phyloP scores from a whole-genome alignment of 2,329 filamentous ascomycete genomes.

The Coccinonectria pachysandricola region DNA sequence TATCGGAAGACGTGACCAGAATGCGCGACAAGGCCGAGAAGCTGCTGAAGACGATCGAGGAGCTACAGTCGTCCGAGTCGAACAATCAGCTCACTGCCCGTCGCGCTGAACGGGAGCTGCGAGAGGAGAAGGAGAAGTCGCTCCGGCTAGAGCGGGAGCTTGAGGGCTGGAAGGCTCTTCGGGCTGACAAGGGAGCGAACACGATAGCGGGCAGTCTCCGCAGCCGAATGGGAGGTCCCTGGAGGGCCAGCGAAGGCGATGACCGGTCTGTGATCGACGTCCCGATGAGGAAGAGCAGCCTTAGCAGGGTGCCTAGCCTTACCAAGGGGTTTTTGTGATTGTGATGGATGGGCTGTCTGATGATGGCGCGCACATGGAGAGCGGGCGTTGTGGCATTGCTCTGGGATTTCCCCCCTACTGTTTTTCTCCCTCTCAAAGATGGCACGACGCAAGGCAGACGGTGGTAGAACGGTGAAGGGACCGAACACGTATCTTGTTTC shows the following conservation, averaged over 20 bases:
- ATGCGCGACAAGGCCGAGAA: constrained; percentile 86
- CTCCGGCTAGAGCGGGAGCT: constrained; percentile 79
- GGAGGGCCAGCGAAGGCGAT: constrained; percentile 30
- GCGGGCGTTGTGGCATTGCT: constrained; percentile 17
- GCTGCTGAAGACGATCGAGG: constrained; percentile 82
- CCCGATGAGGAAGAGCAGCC: constrained; percentile 55
- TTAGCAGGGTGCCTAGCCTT: constrained; percentile 54
- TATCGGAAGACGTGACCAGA: constrained; percentile 74
- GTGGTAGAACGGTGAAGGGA: too few species aligned
- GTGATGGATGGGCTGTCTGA: constrained; percentile 1
- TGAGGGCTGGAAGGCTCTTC: constrained; percentile 70
- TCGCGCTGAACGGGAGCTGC: constrained; percentile 78
- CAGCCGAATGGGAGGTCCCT: constrained; percentile 24
- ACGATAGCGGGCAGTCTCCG: constrained; percentile 38
- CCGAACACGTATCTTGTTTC: constrained; percentile 4
- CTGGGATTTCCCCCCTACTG: constrained; percentile 9
- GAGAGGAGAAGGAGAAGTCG: constrained; percentile 77
- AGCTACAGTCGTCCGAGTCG: constrained; percentile 81
- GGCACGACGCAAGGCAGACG: too few species aligned
- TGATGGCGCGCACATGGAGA: constrained; percentile 7
- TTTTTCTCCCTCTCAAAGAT: too few species aligned
- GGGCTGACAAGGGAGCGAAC: constrained; percentile 47
- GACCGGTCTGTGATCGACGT: constrained; percentile 37
- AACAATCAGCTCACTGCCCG: constrained; percentile 70
- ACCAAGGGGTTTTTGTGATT: constrained; percentile 72